Base-by-base conservation (phyloP, 176 grass and related monocot species). In the Hordeum marinum region DNA sequence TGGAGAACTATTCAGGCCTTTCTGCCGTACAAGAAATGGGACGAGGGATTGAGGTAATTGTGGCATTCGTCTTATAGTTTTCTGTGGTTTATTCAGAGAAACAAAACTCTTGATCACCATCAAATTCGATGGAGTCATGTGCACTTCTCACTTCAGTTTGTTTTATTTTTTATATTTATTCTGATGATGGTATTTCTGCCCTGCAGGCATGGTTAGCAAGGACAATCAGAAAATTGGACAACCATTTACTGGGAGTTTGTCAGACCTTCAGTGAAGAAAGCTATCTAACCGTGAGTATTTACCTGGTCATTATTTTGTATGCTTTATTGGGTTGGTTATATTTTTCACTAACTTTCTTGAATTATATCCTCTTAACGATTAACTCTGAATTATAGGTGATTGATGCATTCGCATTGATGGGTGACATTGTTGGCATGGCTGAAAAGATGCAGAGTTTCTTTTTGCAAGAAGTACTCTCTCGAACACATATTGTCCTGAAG, bases 391-490 rank as follows among this genome's bases (percentile, higher is more conserved):
- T 18, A 67, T 77, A 99, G 96, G 96, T 88, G 63, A 75, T 99
- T 82, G 96, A 99, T 88, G 96, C 96, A 68, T 99, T 96, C 77
- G 91, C 96, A 77, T 62, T 99, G 65, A 95, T 99, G 96, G 96
- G 96, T 90, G 93, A 99, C 58, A 75, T 96, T 31, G 81, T 83
- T 86, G 96, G 96, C 80, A 95, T 99, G 92, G 96, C 89, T 76
- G 96, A 99, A 89, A 99, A 99, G 88, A 98, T 98, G 74, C 96
- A 98, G 84, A 98, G 93, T 88, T 99, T 94, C 88, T 99, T 96
- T 92, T 91, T 99, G 84, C 93, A 99, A 92, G 96, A 99, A 96
- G 91, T 99, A 72, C 84, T 99, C 54, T 96, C 96, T 86, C 88
- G 79, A 85, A 99, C 96, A 79, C 96, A 96, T 82, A 79, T 64